Base-by-base conservation (phyloP, 192 early-diverging fungal genomes). In the Gorgonomyces haynaldii region DNA sequence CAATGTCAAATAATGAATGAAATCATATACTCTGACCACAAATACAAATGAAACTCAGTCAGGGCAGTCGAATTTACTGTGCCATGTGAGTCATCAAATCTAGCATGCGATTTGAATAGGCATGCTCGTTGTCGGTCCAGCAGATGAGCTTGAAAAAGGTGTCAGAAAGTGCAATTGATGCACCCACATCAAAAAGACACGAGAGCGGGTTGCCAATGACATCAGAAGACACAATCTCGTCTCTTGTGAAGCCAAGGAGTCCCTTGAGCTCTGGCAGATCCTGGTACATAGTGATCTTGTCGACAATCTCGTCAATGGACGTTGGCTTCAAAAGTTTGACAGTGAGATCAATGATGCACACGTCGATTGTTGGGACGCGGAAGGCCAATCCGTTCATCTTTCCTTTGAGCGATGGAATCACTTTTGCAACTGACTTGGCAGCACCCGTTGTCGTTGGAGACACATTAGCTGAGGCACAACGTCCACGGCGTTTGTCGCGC, bases 391-490 rank as follows among this genome's bases (percentile, higher is more conserved):
- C 32, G 35, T 91, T 96, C 48, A 97, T 71, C 76, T 92, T 96
- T 61, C 89, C 89, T 62, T 86, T 86, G 47, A 96, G 75, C 32
- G 63, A 58, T 42, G 94, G 94, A 47, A 96, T 88, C 39, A 97
- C 90, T 79, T 92, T 92, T 42, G 89, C 89, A 62, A 97, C 94
- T 41, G 94, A 89, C 81, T 95, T 94, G 76, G 94, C 94, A 36
- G 94, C 94, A 53, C 94, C 94, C 36, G 91, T 97, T 50, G 86
- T 80, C 43, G 91, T 84, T 13, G 95, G 92, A 58, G 95, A 94
- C 58, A 98, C 94, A 79, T 98, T 98, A 63, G 85, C 83, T 62
- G 75, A 66, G 28, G 94, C 94, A 61, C 87, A 85, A 72, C 94
- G 89, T 54, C 94, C 91, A 35, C 81, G 82, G 56, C 93, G 84